Conservation (phyloP, 257 asterid genomes). For the Solanum pimpinellifolium region DNA sequence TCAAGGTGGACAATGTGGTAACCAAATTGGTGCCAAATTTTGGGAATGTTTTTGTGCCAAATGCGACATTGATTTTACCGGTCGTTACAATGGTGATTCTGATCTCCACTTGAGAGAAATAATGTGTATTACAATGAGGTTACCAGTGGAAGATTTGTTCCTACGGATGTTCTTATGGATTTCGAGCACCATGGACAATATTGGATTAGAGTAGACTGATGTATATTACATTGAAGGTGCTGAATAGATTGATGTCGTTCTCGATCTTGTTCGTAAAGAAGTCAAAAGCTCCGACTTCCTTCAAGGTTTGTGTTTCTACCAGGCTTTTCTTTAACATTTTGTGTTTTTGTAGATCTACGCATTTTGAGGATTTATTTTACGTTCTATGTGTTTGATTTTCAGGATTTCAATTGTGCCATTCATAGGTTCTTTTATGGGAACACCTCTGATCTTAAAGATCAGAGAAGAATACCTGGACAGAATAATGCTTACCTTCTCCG, state of each 20-base stretch:
- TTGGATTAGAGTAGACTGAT: neutral
- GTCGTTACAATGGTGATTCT: neutral
- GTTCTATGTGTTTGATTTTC: neutral
- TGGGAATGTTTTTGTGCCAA: neutral
- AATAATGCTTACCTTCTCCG: neutral
- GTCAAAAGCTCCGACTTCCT: neutral
- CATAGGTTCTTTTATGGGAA: neutral
- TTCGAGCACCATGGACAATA: neutral
- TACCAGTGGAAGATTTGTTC: neutral
- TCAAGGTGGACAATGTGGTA: neutral
- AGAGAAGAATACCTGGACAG: neutral
- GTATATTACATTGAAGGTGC: neutral
- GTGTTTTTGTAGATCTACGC: neutral
- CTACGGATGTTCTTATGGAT: neutral
- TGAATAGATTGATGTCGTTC: neutral
- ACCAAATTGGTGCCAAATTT: neutral
- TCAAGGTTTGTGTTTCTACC: neutral
- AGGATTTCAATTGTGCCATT: neutral
- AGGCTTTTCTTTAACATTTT: neutral
- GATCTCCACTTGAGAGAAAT: neutral
- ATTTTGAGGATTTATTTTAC: neutral
- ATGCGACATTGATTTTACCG: neutral
- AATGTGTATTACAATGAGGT: neutral
- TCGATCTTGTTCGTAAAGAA: neutral
- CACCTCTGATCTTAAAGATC: neutral